Evolutionary conservation across 805 yeast species (phyloP).

Genomic region (Cyberlindnera veronae): DNA sequence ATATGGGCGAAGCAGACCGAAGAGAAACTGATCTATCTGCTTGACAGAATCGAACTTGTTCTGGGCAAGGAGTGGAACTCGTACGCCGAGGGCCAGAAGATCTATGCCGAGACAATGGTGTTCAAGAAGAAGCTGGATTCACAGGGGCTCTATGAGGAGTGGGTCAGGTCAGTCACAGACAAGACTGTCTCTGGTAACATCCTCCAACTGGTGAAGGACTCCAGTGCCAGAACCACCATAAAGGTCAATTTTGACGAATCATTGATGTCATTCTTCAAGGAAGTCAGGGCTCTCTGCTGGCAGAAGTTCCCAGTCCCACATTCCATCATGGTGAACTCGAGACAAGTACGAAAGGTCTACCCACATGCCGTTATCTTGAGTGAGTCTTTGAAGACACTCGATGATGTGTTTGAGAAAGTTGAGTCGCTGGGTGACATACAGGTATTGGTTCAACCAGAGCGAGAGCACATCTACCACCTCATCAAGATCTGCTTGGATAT

Average conservation of each 20-base stretch:
- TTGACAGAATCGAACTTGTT: conserved; percentile 44
- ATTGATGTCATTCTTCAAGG: conserved; percentile 43
- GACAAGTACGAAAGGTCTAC: conserved; percentile 46
- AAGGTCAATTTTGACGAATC: conserved; percentile 50
- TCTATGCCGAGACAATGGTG: conserved; percentile 45
- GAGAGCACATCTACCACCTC: conserved; percentile 30
- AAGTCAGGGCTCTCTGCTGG: conserved; percentile 46
- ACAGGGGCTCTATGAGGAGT: conserved; percentile 38
- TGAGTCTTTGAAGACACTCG: conserved; percentile 47
- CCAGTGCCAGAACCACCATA: conserved; percentile 30
- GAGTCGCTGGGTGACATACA: conserved; percentile 39
- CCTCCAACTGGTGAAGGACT: conserved; percentile 34
- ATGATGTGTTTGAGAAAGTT: conserved; percentile 29
- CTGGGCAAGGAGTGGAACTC: conserved; percentile 60
- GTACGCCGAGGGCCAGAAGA: conserved; percentile 63
- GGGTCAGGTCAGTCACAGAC: conserved; percentile 40
- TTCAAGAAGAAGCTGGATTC: conserved; percentile 47
- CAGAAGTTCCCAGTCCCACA: conserved; percentile 59
- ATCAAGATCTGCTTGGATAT: conserved; percentile 36
- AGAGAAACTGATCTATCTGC: conserved; percentile 39
- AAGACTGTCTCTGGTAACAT: conserved; percentile 33
- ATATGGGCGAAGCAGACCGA: conserved; percentile 53
- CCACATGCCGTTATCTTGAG: conserved; percentile 54
- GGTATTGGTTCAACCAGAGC: conserved; percentile 37
- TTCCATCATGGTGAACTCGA: conserved; percentile 41